These are phyloP conservation scores for Fusarium continuum DNA, from an alignment of 2,329 filamentous ascomycete species.

Conservation along the genomic window DNA sequence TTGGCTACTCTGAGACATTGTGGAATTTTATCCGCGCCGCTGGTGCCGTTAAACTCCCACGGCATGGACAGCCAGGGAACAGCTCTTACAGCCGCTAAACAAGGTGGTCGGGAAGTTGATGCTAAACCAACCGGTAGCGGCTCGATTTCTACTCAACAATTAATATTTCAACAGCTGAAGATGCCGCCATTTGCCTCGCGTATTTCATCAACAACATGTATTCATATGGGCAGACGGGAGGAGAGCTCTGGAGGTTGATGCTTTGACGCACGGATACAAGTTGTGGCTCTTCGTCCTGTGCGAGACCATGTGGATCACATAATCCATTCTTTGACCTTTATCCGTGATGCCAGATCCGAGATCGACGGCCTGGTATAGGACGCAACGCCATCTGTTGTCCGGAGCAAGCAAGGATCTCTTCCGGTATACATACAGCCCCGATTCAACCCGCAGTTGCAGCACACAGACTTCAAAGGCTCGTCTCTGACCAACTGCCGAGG, in stretches of 20 bases:
- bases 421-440: neutral
- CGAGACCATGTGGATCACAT: conserved; percentile 6
- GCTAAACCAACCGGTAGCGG: conserved; percentile 13
- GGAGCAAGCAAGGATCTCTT: conserved; percentile 4
- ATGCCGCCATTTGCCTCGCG: neutral
- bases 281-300: conserved; percentile 7
- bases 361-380: neutral
- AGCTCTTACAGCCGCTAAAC: conserved; percentile 15
- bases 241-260: neutral
- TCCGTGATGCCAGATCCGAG: conserved; percentile 10
- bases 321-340: neutral
- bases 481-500: conserved; percentile 20
- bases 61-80: conserved; percentile 9
- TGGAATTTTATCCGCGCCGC: conserved; percentile 1
- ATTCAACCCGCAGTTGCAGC: neutral
- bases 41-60: conserved; percentile 4
- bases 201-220: neutral
- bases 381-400: neutral
- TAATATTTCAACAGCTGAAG: neutral
- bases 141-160: conserved; percentile 11
- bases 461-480: neutral
- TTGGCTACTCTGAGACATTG: conserved; percentile 10
- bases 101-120: neutral
- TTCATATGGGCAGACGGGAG: neutral
- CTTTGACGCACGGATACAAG: conserved; percentile 17